Evolutionary conservation across 2,329 filamentous ascomycete genomes (phyloP).

Genomic region (Calcarisporium arbuscula): DNA sequence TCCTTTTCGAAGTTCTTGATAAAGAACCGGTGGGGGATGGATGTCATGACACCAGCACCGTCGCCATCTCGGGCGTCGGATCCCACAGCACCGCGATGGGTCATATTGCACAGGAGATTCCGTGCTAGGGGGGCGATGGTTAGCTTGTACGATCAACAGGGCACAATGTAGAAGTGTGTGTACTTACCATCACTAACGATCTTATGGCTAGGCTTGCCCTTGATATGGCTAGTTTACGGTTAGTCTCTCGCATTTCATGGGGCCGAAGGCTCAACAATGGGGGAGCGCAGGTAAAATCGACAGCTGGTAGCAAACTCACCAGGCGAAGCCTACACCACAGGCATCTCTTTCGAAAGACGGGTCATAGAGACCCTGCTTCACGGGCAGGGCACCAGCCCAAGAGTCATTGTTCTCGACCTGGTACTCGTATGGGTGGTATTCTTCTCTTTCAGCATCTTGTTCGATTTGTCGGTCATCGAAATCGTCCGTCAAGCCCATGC

Average conservation of each 20-base stretch:
- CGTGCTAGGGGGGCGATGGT: constrained; percentile 53
- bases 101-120: constrained; percentile 98
- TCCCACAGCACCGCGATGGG: constrained; percentile 95
- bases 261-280: not conserved
- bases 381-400: constrained; percentile 90
- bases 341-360: constrained; percentile 97
- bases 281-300: not conserved
- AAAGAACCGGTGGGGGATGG: constrained; percentile 97
- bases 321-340: constrained; percentile 97
- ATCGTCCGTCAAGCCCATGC: constrained; percentile 60
- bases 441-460: constrained; percentile 52
- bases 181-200: constrained; percentile 92
- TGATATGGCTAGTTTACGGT: constrained; percentile 68
- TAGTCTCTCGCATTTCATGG: constrained; percentile 10
- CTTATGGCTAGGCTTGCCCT: constrained; percentile 95
- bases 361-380: constrained; percentile 98
- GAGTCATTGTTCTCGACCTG: constrained; percentile 77
- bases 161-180: not conserved
- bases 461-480: constrained; percentile 64
- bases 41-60: constrained; percentile 98
- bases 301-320: too few relatives aligned
- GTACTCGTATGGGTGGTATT: constrained; percentile 73
- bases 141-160: constrained; percentile 3
- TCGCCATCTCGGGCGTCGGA: constrained; percentile 97
- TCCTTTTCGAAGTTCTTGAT: constrained; percentile 96